Conservation (phyloP, 1,284 basidiomycete species). For the Pseudozyma hubeiensis region DNA sequence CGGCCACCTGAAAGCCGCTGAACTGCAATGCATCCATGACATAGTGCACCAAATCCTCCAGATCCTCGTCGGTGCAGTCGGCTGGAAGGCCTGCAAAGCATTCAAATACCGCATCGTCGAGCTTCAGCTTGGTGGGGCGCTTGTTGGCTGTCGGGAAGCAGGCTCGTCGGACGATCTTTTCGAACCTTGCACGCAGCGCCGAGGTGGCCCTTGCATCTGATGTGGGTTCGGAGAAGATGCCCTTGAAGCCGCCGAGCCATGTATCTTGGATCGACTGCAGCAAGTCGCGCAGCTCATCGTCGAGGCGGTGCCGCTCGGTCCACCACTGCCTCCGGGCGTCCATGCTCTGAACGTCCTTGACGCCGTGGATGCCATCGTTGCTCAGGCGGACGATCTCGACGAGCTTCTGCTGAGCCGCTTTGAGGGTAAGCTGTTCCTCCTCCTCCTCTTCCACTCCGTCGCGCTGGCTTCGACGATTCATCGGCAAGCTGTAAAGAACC, state of each 20-base stretch:
- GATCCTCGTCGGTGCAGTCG: slow-evolving; percentile 84
- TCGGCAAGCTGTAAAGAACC: slow-evolving; percentile 80
- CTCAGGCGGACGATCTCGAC: slow-evolving; percentile 81
- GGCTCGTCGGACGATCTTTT: slow-evolving; percentile 66
- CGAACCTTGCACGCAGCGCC: slow-evolving; percentile 40
- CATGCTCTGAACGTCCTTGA: slow-evolving; percentile 78
- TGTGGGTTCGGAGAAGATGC: slow-evolving; percentile 45
- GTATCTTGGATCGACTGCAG: slow-evolving; percentile 89
- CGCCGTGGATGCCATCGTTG: slow-evolving; percentile 81
- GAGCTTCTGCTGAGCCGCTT: slow-evolving; percentile 80
- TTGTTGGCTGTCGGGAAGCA: slow-evolving; percentile 71
- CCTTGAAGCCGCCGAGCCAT: slow-evolving; percentile 96
- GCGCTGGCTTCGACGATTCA: slow-evolving; percentile 80
- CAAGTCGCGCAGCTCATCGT: slow-evolving; percentile 80
- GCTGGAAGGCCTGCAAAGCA: slow-evolving; percentile 86
- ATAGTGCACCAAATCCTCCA: slow-evolving; percentile 95
- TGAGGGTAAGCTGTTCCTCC: slow-evolving; percentile 76
- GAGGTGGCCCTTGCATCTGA: slow-evolving; percentile 29
- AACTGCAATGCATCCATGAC: slow-evolving; percentile 93
- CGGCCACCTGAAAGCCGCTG: slow-evolving; percentile 86
- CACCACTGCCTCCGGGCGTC: slow-evolving; percentile 82
- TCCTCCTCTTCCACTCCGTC: slow-evolving; percentile 75
- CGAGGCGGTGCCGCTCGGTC: slow-evolving; percentile 80
- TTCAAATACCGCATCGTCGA: slow-evolving; percentile 80
- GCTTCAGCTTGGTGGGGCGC: slow-evolving; percentile 71